Base-by-base conservation (phyloP, 2,329 filamentous ascomycete species). In the Fusarium keratoplasticum region DNA sequence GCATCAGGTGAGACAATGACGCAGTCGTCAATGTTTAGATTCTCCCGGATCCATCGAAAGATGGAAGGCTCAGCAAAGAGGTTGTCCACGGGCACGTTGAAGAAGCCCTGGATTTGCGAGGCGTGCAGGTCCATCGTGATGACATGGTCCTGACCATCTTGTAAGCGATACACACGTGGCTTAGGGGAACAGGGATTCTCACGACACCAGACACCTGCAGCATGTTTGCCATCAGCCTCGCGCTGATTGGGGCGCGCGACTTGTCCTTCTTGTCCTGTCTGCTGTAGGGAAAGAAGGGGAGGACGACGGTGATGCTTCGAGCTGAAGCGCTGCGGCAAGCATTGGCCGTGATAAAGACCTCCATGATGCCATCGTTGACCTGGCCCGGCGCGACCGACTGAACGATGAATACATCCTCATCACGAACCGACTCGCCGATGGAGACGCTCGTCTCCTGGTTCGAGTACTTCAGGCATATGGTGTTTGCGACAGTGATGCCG, bases 91-190 rank as follows among this genome's bases (percentile, higher is more conserved):
- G 89, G 89, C 6, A 91, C 88, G 73, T 97, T 96, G 89, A 98
- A 98, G 87, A 98, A 98, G 38, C 95, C 95, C 84, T 96, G 94
- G 74, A 96, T 96, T 86, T 97, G 95, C 67, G 92, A 94, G 69
- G 95, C 95, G 81, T 98, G 95, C 70, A 98, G 88, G 80, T 98
- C 95, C 94, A 98, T 97, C n/a, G 95, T 98, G 22, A 97, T 97
- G 78, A 97, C 82, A 74, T 85, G 83, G 55, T 82, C 82, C 79
- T 81, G 50, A 20, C 31, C 16, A 50, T 52, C 16, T 31, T 31
- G 40, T 47, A 29, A 38, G 59, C 42, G 11, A 59, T 33, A 31
- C 25, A 58, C 25, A 58, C 22, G 33, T 14, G 42, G 38, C 13
- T 10, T 11, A 13, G 13, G 35, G 35, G 22, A 10, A 5, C n/a